Evolutionary conservation across 768 basidiomycete species (phyloP), one percentile per base, ranked within the genome.

Genomic region (Cubamyces lactineus): DNA sequence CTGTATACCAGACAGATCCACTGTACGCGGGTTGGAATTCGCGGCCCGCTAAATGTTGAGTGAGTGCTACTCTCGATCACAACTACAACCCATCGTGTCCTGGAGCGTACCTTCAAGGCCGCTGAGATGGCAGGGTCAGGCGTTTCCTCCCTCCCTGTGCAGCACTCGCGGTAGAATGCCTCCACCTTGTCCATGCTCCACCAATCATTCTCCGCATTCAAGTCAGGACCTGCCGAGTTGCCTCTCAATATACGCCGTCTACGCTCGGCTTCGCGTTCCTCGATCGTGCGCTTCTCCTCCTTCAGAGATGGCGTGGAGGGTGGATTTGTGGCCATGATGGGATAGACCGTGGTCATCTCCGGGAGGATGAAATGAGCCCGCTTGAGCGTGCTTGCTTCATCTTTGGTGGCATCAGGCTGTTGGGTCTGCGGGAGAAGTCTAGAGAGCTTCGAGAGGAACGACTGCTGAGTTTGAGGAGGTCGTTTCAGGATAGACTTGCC

Each of bases 341-440:
- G 94, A 73, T 98, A 98, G 34, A 95, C 86, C 23, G 91, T 91
- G 34, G 86, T 87, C 67, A 97, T 84, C 67, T 91, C 84, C 0
- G 92, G 92, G 13, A 97, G 78, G 66, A 96, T 91, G 72, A 98
- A 98, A 68, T 96, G 92, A 0, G 96, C 97, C 52, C 92, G 78
- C 70, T 92, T 94, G 64, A 96, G 80, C 12, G 91, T 85, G 68
- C 81, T 84, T 39, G 75, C 73, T 48, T 84, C 78, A 69, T 84
- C 84, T 52, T 74, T 74, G 38, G 58, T 68, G 24, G 65, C 59
- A n/a, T 66, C 57, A 64, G 67, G 50, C 21, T 67, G 54, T 43
- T 67, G 69, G 47, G 84, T 86, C 0, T 83, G 82, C 15, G 90
- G 91, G 23, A 93, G 77, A 71, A 92, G 87, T 60, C 86, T 84